Percentiles rank a stretch among this genome's conserved stretches.
These are phyloP conservation scores for Phytophthora litchii DNA, from an alignment of 352 stramenopile genomes.

Conservation along the genomic window DNA sequence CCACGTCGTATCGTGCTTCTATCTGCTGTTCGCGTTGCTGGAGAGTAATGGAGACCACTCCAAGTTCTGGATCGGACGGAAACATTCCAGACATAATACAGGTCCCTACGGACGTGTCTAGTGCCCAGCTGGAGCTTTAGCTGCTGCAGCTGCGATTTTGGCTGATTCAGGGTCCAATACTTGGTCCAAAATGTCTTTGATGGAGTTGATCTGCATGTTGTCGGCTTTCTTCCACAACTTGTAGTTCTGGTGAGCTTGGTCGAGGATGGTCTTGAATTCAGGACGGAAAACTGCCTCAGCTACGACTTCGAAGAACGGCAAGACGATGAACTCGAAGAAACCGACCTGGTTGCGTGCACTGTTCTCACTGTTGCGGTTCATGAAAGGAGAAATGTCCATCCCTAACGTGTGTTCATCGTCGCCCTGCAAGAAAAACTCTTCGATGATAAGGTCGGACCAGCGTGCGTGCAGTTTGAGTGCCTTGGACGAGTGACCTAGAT, in stretches of 20 bases:
- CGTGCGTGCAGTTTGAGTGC: constrained; percentile 75
- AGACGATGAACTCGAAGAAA: constrained; percentile 88
- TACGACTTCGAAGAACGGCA: constrained; percentile 84
- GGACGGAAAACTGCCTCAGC: constrained; percentile 74
- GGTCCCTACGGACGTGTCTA: constrained; percentile 28
- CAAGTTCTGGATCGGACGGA: constrained; percentile 74
- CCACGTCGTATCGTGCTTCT: constrained; percentile 65
- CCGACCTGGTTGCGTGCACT: constrained; percentile 85
- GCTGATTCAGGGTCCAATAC: constrained; percentile 58
- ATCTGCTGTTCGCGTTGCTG: constrained; percentile 73
- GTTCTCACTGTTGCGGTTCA: constrained; percentile 91
- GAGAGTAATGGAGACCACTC: constrained; percentile 67
- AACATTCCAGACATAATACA: constrained; percentile 16
- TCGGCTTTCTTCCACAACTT: constrained; percentile 85
- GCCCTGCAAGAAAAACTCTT: constrained; percentile 96
- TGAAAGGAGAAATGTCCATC: constrained; percentile 92
- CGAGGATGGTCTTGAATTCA: constrained; percentile 82
- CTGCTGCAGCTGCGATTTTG: constrained; percentile 16
- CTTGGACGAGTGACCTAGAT: constrained; percentile 94
- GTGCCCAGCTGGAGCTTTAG: constrained; percentile 9
- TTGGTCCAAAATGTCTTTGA: constrained; percentile 85
- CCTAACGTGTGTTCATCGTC: constrained; percentile 91
- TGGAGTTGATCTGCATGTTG: constrained; percentile 81
- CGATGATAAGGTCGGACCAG: constrained; percentile 92
- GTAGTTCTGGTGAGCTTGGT: constrained; percentile 85